Evolutionary conservation across 2,329 filamentous ascomycete genomes (phyloP).

Genomic region (Gnomoniopsis smithogilvyi): DNA sequence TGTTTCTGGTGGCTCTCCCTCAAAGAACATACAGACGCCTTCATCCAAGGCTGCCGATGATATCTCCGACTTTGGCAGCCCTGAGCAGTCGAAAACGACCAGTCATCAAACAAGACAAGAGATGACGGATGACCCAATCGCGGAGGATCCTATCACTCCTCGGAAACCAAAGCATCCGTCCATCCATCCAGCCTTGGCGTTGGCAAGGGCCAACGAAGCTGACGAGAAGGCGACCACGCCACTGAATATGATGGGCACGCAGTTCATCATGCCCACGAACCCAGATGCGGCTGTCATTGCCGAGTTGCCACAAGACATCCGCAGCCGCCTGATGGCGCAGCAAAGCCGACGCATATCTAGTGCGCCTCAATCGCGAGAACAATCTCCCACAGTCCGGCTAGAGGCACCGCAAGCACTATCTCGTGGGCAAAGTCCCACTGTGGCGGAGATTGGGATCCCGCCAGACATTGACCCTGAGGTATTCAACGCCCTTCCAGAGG

Average conservation of each 20-base stretch:
- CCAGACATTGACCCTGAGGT: slow-evolving; percentile 84
- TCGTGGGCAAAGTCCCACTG: slow-evolving; percentile 35
- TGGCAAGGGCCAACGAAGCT: slow-evolving; percentile 46
- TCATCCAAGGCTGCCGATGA: slow-evolving; percentile 35
- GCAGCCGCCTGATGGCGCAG: slow-evolving; percentile 68
- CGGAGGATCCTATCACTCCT: slow-evolving; percentile 52
- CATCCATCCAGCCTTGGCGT: slow-evolving; percentile 50
- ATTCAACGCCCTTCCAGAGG: slow-evolving; percentile 77
- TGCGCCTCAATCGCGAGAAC: slow-evolving; percentile 24
- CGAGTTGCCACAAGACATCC: slow-evolving; percentile 80
- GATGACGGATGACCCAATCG: slow-evolving; percentile 47
- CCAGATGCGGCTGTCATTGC: slow-evolving; percentile 78
- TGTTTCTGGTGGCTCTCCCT: slow-evolving; percentile 31
- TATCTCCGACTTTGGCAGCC: slow-evolving; percentile 47
- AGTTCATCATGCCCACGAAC: slow-evolving; percentile 86
- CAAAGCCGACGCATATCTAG: slow-evolving; percentile 27
- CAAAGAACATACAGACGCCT: slow-evolving; percentile 32
- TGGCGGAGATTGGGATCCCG: slow-evolving; percentile 42
- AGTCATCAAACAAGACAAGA: slow-evolving; percentile 23
- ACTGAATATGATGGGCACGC: slow-evolving; percentile 79
- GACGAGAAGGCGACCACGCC: slow-evolving; percentile 60
- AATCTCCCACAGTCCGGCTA: slow-evolving; percentile 22
- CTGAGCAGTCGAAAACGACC: slow-evolving; percentile 29
- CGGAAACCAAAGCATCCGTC: slow-evolving; percentile 42
- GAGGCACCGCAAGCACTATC: slow-evolving; percentile 26